Evolutionary conservation across 2,329 filamentous ascomycete genomes (phyloP).

Genomic region (Helotiales sp.): DNA sequence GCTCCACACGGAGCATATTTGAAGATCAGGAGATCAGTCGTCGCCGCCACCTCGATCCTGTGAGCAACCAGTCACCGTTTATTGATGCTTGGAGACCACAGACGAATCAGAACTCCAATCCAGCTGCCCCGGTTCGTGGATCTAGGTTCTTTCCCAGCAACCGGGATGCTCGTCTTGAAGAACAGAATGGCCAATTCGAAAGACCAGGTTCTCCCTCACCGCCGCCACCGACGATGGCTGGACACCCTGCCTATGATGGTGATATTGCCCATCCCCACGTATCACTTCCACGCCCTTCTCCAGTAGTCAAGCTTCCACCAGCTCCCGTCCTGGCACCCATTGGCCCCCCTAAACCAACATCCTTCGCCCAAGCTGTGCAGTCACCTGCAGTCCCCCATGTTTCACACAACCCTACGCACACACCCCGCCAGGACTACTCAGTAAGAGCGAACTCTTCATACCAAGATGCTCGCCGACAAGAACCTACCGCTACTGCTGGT

Average conservation of each 20-base stretch:
- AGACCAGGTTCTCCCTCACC: constrained; percentile 64
- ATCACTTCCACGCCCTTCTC: constrained; percentile 70
- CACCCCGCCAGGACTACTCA: constrained; percentile 45
- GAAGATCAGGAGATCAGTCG: constrained; percentile 35
- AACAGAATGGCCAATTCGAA: constrained; percentile 45
- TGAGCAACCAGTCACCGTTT: constrained; percentile 34
- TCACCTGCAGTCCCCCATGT: constrained; percentile 38
- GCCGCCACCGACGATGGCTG: constrained; percentile 72
- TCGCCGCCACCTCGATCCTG: constrained; percentile 28
- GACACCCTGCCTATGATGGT: constrained; percentile 75
- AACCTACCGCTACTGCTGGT: constrained; percentile 39
- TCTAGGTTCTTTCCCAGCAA: constrained; percentile 65
- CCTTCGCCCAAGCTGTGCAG: constrained; percentile 49
- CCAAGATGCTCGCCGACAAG: constrained; percentile 47
- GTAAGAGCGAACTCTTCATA: constrained; percentile 44
- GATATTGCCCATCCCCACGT: constrained; percentile 70
- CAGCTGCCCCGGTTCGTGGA: constrained; percentile 53
- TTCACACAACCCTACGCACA: constrained; percentile 25
- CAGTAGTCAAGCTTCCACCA: constrained; percentile 80
- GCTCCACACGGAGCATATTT: constrained; percentile 23
- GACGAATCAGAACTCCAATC: constrained; percentile 32
- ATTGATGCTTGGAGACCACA: constrained; percentile 41
- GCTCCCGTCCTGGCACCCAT: constrained; percentile 49
- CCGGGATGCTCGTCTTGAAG: constrained; percentile 53
- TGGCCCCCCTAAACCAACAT: constrained; percentile 49